Evolutionary conservation across 2,329 filamentous ascomycete species (phyloP).

Genomic region (Aspergillus clavatus): DNA sequence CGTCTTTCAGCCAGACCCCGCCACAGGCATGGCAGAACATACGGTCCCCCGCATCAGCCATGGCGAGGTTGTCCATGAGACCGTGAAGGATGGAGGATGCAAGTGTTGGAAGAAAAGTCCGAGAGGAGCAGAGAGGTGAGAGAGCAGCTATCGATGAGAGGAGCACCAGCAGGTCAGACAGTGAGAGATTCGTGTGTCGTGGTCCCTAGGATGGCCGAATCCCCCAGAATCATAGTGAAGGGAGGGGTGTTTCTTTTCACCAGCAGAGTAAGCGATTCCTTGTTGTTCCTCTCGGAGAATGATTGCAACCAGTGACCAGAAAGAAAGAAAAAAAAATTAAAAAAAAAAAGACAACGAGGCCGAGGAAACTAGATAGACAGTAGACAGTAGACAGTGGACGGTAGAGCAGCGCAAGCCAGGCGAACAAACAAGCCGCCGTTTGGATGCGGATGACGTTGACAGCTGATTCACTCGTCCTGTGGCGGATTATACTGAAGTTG

Average conservation of each 20-base stretch:
- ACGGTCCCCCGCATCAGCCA: conserved; percentile 53
- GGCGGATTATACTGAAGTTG: no score
- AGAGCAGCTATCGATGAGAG: conserved; percentile 1
- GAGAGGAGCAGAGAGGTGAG: conserved; percentile 1
- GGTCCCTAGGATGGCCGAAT: neutral
- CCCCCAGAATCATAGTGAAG: neutral
- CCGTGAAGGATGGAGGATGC: neutral
- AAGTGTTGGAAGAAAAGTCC: neutral
- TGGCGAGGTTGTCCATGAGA: conserved; percentile 12
- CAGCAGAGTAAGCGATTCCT: neutral
- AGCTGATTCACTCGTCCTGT: neutral
- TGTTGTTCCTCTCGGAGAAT: neutral
- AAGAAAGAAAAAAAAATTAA: neutral
- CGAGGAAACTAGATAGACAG: neutral
- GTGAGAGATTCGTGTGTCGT: neutral
- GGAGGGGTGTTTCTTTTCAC: neutral
- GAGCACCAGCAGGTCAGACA: neutral
- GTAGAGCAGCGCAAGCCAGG: neutral
- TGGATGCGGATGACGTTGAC: neutral
- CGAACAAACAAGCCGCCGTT: neutral
- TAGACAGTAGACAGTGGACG: no score
- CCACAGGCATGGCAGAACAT: conserved; percentile 81
- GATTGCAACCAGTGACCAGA: no score
- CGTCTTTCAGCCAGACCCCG: conserved; percentile 72
- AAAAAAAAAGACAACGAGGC: neutral